Base-by-base conservation (phyloP, 108 stramenopile genomes). In the Cyclotella kingstonii region DNA sequence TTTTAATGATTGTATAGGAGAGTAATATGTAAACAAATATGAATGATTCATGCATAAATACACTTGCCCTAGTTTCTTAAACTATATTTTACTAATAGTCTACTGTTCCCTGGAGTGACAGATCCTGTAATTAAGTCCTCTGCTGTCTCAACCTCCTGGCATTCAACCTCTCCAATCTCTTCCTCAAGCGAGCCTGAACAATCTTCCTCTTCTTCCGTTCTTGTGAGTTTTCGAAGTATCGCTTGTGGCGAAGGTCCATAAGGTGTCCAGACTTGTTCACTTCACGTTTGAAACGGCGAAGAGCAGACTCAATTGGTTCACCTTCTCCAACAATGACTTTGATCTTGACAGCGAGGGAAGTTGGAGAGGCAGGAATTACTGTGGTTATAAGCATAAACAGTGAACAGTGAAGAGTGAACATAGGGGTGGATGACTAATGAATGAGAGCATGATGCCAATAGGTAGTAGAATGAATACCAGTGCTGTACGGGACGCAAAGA, bases 261-360 rank as follows among this genome's bases (percentile, higher is more conserved):
- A 95, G 76, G 57, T 95, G 94, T 30, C 90, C 90, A 54, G 84
- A 86, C 61, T 92, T 90, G 89, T 84, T 92, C 22, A 93, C 87
- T 60, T 88, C 89, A 21, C 87, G 83, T 73, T 89, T 93, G 92
- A 93, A 93, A 26, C 92, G 84, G 54, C 92, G 92, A 44, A 93
- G 57, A 54, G 92, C 92, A 28, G 67, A 71, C 65, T 93, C 92
- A 66, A 93, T 89, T 48, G 91, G 86, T 65, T 93, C 91, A 9
- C 91, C 91, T 63, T 93, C 88, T 18, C 87, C 87, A 40, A 93
- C 83, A 36, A 70, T 57, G 0, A 87, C 60, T 69, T 87, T 69
- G 76, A 89, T 74, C 40, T 81, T 47, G 23, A 89, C 49, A 36
- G 56, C 17, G 44, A 60, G 44, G 0, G 58, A 28, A 12, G 44